A percentile compares a stretch with the other conserved stretches of the same genome.
Conservation (phyloP, 2,329 filamentous ascomycete genomes). For the Trichophaea hybrida region DNA sequence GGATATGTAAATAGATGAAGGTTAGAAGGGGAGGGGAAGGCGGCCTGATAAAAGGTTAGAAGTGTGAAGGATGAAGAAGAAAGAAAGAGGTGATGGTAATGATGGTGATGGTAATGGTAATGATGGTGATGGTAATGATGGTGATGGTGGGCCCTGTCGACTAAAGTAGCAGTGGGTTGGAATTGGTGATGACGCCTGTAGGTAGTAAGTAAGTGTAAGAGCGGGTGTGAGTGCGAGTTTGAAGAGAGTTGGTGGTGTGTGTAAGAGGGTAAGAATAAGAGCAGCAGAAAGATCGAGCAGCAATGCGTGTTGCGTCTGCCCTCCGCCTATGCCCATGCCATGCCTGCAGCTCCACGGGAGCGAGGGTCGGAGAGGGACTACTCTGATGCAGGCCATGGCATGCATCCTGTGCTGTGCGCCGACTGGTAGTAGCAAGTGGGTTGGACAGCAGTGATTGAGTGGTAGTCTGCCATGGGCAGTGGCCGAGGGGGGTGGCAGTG, state of each 20-base stretch:
- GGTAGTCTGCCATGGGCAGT: background rate
- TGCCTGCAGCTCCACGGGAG: slow-evolving; percentile 12
- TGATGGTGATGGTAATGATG: background rate
- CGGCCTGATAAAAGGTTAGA: background rate
- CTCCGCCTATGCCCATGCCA: no score
- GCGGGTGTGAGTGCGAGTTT: background rate
- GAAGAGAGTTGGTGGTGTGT: background rate
- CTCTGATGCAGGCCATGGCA: background rate
- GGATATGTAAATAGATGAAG: background rate
- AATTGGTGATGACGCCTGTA: background rate
- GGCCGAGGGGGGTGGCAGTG: slow-evolving; percentile 1
- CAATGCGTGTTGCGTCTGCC: no score
- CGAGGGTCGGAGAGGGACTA: background rate
- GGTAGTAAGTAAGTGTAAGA: background rate
- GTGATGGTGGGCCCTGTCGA: background rate
- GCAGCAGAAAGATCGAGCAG: background rate
- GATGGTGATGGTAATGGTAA: background rate
- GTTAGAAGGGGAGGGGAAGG: background rate
- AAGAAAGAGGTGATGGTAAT: no score
- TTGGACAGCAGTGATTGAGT: background rate
- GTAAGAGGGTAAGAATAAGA: background rate
- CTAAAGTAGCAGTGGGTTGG: background rate
- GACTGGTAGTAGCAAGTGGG: background rate
- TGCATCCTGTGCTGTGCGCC: background rate
- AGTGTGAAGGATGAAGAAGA: no score